Conservation (phyloP, 345 rosid genomes). For the Citrus mangshanensis region DNA sequence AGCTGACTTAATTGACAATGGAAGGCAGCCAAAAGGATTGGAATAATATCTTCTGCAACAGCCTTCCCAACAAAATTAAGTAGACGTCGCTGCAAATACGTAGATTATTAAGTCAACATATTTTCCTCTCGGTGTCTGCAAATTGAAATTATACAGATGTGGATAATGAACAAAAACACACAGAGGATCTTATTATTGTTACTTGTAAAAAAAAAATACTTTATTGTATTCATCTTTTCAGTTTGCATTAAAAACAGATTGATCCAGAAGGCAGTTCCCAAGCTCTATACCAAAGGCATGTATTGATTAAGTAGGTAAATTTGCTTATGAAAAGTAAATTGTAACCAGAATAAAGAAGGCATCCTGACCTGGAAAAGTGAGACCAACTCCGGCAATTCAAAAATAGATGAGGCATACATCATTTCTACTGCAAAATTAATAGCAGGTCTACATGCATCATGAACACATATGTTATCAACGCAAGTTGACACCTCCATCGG, state of each 20-base stretch:
- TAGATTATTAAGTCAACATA: slow-evolving; percentile 4
- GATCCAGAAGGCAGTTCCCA: background rate
- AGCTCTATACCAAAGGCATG: background rate
- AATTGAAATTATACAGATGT: background rate
- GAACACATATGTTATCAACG: slow-evolving; percentile 62
- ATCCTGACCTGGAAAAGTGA: slow-evolving; percentile 76
- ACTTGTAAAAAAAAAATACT: background rate
- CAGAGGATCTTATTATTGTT: background rate
- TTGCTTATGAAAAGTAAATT: background rate
- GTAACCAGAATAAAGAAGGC: background rate
- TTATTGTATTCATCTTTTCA: too few species aligned
- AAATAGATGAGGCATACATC: slow-evolving; percentile 78
- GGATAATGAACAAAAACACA: background rate
- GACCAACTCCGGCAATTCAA: slow-evolving; percentile 71
- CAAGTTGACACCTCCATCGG: slow-evolving; percentile 81
- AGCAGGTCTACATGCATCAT: slow-evolving; percentile 87
- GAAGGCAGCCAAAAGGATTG: slow-evolving; percentile 78
- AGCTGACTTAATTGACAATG: slow-evolving; percentile 77
- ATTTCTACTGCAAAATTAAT: slow-evolving; percentile 75
- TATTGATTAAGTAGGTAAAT: background rate
- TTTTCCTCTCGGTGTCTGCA: background rate
- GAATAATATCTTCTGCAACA: slow-evolving; percentile 68
- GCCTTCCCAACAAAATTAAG: slow-evolving; percentile 76
- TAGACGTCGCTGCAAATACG: slow-evolving; percentile 64
- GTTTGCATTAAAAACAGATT: too few species aligned